Base-by-base conservation (phyloP, 805 yeast genomes). In the Hanseniaspora guilliermondii region DNA sequence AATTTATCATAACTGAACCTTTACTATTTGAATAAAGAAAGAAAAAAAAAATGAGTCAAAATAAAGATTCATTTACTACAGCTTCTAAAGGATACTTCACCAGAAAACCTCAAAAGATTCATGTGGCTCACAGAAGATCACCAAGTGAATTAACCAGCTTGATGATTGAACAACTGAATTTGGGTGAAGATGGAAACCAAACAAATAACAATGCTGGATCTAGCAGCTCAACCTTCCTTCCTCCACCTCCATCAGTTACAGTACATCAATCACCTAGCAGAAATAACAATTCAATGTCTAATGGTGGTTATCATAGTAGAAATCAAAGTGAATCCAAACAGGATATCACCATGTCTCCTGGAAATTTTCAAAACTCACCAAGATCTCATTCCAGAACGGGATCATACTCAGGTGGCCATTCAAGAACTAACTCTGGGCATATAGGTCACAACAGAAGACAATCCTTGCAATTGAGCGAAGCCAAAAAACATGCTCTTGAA, bases 41-140 rank as follows among this genome's bases (percentile, higher is more conserved):
- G 32, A 36, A 61, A 19, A 46, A 46, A 6, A 47, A 14, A 27
- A 42, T 41, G 47, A 35, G 48, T 17, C 48, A 41, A 36, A 40
- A 52, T 14, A 52, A 52, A 36, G 48, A 52, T 37, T 36, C 38
- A 22, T 52, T 33, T 14, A 52, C 55, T 16, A 49, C 53, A 21
- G 53, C 56, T 8, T 45, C 56, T 4, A 54, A 42, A 33, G 56
- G 56, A 4, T 48, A 47, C 17, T 48, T 48, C 24, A 54, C 53
- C 6, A 72, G 72, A 57, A 67, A 68, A 55, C 83, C 84, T 39
- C 76, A 77, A 60, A 79, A 79, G 57, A 74, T 93, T 57, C 94
- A 88, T 70, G 88, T 91, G 59, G 97, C 97, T n/a, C 97, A 93
- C 64, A 79, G 97, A 64, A 78, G 96, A 57, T 85, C 97, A 2